phyloP scores from a whole-genome alignment of 108 stramenopile genomes.

The Cyclotella baltica region DNA sequence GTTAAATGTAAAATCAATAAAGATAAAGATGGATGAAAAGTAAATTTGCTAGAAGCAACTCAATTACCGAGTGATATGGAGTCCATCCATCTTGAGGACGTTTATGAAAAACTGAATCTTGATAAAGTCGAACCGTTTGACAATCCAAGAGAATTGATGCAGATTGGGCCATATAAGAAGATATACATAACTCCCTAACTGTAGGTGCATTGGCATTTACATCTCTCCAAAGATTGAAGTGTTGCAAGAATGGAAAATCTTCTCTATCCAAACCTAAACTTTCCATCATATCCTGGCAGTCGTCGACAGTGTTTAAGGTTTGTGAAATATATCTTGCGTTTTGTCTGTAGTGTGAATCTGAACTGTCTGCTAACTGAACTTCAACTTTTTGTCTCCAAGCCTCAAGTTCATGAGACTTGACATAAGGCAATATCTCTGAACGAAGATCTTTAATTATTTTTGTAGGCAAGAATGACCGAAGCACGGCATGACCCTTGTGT shows the following conservation, averaged over 20 bases:
- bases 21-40: too few species aligned
- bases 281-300: conserved; percentile 61
- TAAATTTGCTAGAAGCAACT: too few species aligned
- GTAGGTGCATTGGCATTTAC: conserved; percentile 23
- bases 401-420: conserved; percentile 50
- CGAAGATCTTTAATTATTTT: conserved; percentile 42
- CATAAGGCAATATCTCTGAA: conserved; percentile 52
- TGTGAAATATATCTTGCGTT: conserved; percentile 43
- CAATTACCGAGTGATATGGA: conserved; percentile 73
- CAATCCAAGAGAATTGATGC: conserved; percentile 74
- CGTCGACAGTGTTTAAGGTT: conserved; percentile 53
- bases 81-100: conserved; percentile 80
- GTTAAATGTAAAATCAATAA: too few species aligned
- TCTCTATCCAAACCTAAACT: conserved; percentile 48
- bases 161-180: conserved; percentile 51
- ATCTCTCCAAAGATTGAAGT: conserved; percentile 82
- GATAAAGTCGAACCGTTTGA: conserved; percentile 79
- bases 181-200: conserved; percentile 61
- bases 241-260: conserved; percentile 84
- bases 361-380: conserved; percentile 61
- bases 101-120: conserved; percentile 88
- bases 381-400: conserved; percentile 89
- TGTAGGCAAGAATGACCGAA: conserved; percentile 67
- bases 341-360: conserved; percentile 33
- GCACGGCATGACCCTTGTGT: conserved; percentile 79